phyloP scores from a whole-genome alignment of 352 stramenopile genomes.

The Pythium sukuiense region DNA sequence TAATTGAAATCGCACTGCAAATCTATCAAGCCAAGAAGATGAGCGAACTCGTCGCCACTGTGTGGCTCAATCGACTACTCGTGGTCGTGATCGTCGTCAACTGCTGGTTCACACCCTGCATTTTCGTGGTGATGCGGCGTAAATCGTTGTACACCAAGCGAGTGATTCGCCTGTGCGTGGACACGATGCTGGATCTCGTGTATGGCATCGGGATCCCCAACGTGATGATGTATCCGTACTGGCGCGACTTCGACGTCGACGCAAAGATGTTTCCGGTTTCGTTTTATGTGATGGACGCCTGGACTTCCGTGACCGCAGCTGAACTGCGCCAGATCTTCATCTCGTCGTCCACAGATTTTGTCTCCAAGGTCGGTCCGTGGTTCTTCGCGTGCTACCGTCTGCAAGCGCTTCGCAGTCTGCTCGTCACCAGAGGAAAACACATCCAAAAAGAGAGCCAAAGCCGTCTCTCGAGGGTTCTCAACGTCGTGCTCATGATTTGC shows the following conservation, averaged over 20 bases:
- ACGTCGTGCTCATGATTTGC: background rate
- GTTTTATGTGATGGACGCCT: constrained; percentile 15
- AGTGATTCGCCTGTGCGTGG: background rate
- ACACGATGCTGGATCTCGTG: constrained; percentile 4
- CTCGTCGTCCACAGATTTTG: constrained; percentile 18
- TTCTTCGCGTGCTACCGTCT: constrained; percentile 17
- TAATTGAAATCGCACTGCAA: constrained; percentile 18
- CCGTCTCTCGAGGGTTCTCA: background rate
- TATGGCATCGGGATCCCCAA: constrained; percentile 11
- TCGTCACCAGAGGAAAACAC: background rate
- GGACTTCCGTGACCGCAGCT: background rate
- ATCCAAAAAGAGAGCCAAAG: background rate
- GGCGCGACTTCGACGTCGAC: background rate
- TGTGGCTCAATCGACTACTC: constrained; percentile 21
- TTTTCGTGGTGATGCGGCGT: constrained; percentile 6
- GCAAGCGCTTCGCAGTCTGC: background rate
- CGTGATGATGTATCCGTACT: constrained; percentile 24
- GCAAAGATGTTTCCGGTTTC: background rate
- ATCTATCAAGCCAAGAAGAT: constrained; percentile 20
- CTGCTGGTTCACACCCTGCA: constrained; percentile 18
- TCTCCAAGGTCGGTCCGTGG: constrained; percentile 15
- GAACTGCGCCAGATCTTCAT: constrained; percentile 22
- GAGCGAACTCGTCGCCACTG: constrained; percentile 6
- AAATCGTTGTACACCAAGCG: background rate
- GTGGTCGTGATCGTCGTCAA: constrained; percentile 13